A percentile compares a stretch with the other conserved stretches of the same genome.
Conservation (phyloP, 495 filamentous ascomycete genomes). For the Staphylotrichum longicolle region DNA sequence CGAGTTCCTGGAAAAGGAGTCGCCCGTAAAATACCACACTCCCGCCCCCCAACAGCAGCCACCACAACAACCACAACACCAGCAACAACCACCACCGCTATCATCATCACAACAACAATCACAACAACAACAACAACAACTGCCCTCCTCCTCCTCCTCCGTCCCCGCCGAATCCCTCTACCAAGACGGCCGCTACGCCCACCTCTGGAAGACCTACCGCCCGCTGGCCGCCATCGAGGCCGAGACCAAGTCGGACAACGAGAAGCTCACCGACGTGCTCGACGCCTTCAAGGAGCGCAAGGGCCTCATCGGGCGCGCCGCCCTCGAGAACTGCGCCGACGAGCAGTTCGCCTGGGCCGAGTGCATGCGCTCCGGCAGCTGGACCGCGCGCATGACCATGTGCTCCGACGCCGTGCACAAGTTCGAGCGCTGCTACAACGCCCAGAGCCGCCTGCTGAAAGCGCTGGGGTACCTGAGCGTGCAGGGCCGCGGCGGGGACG, state of each 20-base stretch:
- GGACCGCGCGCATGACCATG: slow-evolving; percentile 61
- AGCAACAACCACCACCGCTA: slow-evolving; percentile 10
- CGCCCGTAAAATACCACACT: slow-evolving; percentile 66
- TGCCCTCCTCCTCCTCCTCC: not conserved
- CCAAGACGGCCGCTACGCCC: slow-evolving; percentile 84
- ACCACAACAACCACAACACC: slow-evolving; percentile 15
- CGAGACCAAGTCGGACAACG: slow-evolving; percentile 64
- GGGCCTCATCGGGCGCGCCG: slow-evolving; percentile 71
- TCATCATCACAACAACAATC: slow-evolving; percentile 8
- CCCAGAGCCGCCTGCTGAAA: slow-evolving; percentile 83
- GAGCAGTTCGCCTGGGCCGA: slow-evolving; percentile 73
- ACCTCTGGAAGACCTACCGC: slow-evolving; percentile 88
- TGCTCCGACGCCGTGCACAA: slow-evolving; percentile 67
- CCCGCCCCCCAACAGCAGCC: slow-evolving; percentile 19
- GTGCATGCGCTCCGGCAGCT: slow-evolving; percentile 69
- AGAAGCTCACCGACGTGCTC: slow-evolving; percentile 71
- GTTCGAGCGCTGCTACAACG: slow-evolving; percentile 78
- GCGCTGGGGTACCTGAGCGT: slow-evolving; percentile 82
- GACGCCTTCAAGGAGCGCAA: slow-evolving; percentile 81
- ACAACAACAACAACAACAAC: slow-evolving; percentile 6
- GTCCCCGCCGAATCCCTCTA: slow-evolving; percentile 45
- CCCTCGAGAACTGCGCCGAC: slow-evolving; percentile 88
- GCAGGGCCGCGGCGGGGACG: slow-evolving; percentile 58
- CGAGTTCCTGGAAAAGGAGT: slow-evolving; percentile 80
- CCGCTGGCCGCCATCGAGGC: slow-evolving; percentile 62